Evolutionary conservation across 345 rosid genomes (phyloP).

Genomic region (Lepidium africanum): DNA sequence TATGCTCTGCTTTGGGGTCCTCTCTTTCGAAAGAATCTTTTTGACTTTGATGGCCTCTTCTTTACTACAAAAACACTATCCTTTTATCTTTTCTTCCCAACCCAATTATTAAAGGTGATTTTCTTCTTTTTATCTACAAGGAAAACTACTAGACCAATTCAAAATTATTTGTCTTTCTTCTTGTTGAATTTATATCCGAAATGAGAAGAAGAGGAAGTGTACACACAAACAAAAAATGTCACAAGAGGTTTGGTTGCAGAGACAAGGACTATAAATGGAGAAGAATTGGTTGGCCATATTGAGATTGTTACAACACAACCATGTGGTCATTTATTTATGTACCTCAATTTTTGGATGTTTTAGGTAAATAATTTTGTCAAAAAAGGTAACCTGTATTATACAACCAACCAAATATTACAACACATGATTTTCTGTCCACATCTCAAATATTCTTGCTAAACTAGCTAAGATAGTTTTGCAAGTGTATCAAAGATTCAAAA

Average conservation of each 20-base stretch:
- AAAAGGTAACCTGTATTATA: background rate
- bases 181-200: too few relatives aligned
- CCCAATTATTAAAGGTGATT: conserved; percentile 14
- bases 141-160: conserved; percentile 1
- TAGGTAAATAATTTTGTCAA: background rate
- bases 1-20: background rate
- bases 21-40: conserved; percentile 30
- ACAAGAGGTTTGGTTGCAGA: background rate
- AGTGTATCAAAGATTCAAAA: background rate
- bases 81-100: conserved; percentile 8
- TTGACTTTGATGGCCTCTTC: conserved; percentile 24
- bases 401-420: background rate
- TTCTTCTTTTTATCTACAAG: conserved; percentile 2
- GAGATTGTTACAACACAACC: conserved; percentile 14
- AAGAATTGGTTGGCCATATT: conserved; percentile 16
- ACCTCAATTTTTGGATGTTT: background rate
- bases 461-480: background rate
- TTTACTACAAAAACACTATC: conserved; percentile 9
- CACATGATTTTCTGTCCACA: background rate
- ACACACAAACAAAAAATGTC: background rate
- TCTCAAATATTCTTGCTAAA: background rate
- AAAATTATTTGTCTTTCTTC: too few relatives aligned
- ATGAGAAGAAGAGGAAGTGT: too few relatives aligned
- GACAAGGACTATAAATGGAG: conserved; percentile 7
- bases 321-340: conserved; percentile 14